phyloP scores from a whole-genome alignment of 805 yeast genomes.

The Starmerella ratchasimensis region DNA sequence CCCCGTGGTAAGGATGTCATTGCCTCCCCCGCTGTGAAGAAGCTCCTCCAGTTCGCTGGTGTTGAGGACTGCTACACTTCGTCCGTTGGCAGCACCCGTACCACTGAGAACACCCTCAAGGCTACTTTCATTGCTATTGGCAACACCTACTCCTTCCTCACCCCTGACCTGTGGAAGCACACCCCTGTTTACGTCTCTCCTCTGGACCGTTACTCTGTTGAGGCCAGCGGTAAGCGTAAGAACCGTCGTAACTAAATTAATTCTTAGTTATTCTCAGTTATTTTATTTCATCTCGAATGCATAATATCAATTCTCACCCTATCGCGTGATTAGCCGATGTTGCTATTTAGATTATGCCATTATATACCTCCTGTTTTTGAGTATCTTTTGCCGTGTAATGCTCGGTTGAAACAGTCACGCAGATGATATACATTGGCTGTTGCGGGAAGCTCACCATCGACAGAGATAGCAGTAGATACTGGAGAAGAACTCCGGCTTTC shows the following conservation, averaged over 20 bases:
- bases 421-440: no score
- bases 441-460: no score
- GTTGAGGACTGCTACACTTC: conserved; percentile 98
- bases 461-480: no score
- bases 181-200: conserved; percentile 80
- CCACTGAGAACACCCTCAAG: conserved; percentile 98
- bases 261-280: no score
- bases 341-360: no score
- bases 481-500: no score
- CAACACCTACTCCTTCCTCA: conserved; percentile 99
- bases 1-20: conserved; percentile 99
- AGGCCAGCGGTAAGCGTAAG: conserved; percentile 22
- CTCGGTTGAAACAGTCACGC: no score
- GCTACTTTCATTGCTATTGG: conserved; percentile 99
- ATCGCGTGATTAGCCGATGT: no score
- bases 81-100: conserved; percentile 98
- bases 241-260: conserved; percentile 22
- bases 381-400: no score
- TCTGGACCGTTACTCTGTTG: conserved; percentile 63
- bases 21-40: conserved; percentile 99
- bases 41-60: conserved; percentile 98
- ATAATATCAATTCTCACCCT: no score
- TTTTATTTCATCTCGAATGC: no score
- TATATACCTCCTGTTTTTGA: no score
- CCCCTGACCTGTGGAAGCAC: conserved; percentile 97